Evolutionary conservation across 495 filamentous ascomycete species (phyloP), one percentile per base, ranked within the genome.

Genomic region (Apiosordaria backusii): DNA sequence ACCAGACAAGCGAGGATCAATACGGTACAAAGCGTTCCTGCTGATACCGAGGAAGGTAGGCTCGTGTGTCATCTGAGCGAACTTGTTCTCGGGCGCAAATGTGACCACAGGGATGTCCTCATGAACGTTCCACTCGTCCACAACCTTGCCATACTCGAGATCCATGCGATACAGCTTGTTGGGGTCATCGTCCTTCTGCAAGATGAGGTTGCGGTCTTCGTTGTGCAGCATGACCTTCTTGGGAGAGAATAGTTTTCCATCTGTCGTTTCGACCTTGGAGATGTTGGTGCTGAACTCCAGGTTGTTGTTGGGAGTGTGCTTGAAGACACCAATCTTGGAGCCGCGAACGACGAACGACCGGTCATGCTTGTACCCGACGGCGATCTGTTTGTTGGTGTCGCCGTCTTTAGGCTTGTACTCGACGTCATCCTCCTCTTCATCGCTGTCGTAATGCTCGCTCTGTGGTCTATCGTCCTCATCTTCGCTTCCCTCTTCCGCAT

Each of bases 101-200:
- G 88, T 92, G 21, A 89, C 87, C 61, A 99, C 92, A 0, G 90
- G 86, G 64, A 99, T 97, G 78, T 99, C 92, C 64, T 99, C 93
- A 71, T 99, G 94, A n/a, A 99, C 85, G 70, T 96, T 97, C 95
- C 95, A 99, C 77, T 99, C 96, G 74, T 99, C 96, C 2, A 98
- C 92, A n/a, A 99, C 91, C 81, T 97, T 98, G 63, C 95, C 95
- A 72, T 95, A 96, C 72, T 98, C 96, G 66, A 99, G 81, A 81
- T 99, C 95, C 95, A 99, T 97, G 25, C 91, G 91, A 72, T 92
- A 99, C n/a, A 99, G 82, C 26, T 88, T 92, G 78, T 99, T 93
- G 4, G 96, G 92, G 66, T 97, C 87, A 40, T 87, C 81, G 27
- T 82, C 82, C 69, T 94, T 92, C 74, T 99, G 96, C 53, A 99